Base-by-base conservation (phyloP, 352 stramenopile genomes). In the Globisporangium barbulae region DNA sequence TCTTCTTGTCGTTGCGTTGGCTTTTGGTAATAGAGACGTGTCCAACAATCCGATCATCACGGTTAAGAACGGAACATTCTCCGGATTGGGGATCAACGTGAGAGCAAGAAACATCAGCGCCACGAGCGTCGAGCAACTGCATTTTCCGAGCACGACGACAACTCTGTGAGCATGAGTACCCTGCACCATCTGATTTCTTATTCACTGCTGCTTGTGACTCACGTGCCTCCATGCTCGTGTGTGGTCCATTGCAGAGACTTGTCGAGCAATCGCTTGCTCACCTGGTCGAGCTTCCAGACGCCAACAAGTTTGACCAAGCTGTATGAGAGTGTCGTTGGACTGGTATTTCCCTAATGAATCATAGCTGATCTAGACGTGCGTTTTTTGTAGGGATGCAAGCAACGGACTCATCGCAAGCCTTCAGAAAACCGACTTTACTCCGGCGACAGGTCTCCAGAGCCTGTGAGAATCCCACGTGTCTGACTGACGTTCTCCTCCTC, bases 21-120 rank as follows among this genome's bases (percentile, higher is more conserved):
- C 30, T 35, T 19, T 54, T 33, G 22, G 5, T 17, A 30, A 9
- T 45, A 67, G 53, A 25, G 57, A 68, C 35, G 47, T 68, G 1
- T 68, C 62, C 4, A 45, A 39, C 15, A 68, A 68, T 13, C 54
- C 62, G 54, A 63, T 68, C 45, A 5, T 44, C 30, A 41, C 25
- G 13, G 56, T 68, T 2, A 28, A 1, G 25, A 28, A 28, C 25
- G 25, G 25, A 28, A 28, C 25, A 2, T 28, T 28, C 25, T 28
- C 25, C 25, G 25, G 25, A 28, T 28, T 28, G 25, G 25, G 2
- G 25, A 28, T 28, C 17, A 45, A 25, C 33, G 49, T 68, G 28
- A 25, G 19, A 13, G 62, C 62, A 28, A 45, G n/a, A 13, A 68
- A 68, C 22, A 19, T 68, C 54, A 68, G 57, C 41, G 33, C 62